phyloP scores from a whole-genome alignment of 441 rosid species.

The Syzygium malaccense region DNA sequence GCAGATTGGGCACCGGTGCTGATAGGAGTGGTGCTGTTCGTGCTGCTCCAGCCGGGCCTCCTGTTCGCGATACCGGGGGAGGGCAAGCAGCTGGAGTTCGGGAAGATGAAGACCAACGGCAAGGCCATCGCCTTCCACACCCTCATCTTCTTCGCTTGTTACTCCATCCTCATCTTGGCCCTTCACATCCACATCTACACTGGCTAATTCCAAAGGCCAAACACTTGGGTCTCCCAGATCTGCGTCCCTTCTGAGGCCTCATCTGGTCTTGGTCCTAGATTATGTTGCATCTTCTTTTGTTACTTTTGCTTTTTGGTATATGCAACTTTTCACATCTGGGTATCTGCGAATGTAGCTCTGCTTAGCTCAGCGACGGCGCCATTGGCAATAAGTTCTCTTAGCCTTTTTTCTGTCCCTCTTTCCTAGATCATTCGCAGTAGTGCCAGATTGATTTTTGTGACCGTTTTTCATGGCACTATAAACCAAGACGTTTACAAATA shows the following conservation, averaged over 20 bases:
- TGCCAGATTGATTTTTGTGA: not conserved
- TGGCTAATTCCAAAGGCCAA: constrained; percentile 27
- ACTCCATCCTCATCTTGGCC: constrained; percentile 64
- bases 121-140: constrained; percentile 76
- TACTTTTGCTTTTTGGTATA: not conserved
- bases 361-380: not conserved
- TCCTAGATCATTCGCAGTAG: not conserved
- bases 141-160: constrained; percentile 71
- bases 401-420: not conserved
- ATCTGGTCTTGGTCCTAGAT: not conserved
- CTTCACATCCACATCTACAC: constrained; percentile 76
- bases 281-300: not conserved
- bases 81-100: constrained; percentile 52
- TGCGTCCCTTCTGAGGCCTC: not conserved
- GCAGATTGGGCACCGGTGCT: constrained; percentile 95
- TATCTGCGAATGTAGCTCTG: not conserved
- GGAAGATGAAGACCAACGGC: constrained; percentile 87
- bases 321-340: not conserved
- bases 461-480: not conserved
- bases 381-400: not conserved
- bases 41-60: constrained; percentile 78
- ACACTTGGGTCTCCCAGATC: not conserved
- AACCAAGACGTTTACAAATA: not conserved
- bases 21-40: constrained; percentile 75
- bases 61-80: constrained; percentile 71